phyloP scores from a whole-genome alignment of 1,284 basidiomycete genomes.

The Tylopilus orsonianus region DNA sequence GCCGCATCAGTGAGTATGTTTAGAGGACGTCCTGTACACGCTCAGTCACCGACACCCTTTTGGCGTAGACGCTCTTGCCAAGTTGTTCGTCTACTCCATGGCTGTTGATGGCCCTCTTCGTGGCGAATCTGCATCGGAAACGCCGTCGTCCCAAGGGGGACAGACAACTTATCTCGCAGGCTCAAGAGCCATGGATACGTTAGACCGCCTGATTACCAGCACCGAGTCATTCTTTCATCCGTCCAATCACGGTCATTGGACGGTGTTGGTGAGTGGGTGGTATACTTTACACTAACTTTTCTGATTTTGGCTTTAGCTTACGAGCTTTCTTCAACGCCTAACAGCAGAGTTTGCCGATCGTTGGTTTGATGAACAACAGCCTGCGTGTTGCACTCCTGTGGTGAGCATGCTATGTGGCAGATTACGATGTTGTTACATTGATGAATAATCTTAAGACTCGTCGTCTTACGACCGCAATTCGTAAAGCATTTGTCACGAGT shows the following conservation, averaged over 20 bases:
- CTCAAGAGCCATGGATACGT: conserved; percentile 85
- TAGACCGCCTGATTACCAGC: conserved; percentile 88
- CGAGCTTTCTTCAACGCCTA: conserved; percentile 50
- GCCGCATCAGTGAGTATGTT: conserved; percentile 59
- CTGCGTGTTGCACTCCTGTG: conserved; percentile 79
- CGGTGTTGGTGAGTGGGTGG: conserved; percentile 52
- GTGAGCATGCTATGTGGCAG: conserved; percentile 40
- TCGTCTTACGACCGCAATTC: conserved; percentile 82
- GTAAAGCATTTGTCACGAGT: conserved; percentile 78
- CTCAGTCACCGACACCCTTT: conserved; percentile 2
- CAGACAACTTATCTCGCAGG: conserved; percentile 73
- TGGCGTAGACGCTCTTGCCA: conserved; percentile 74
- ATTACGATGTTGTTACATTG: not conserved
- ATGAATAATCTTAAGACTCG: conserved; percentile 46
- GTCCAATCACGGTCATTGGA: conserved; percentile 76
- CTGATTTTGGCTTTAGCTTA: conserved; percentile 27
- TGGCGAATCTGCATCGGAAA: conserved; percentile 45
- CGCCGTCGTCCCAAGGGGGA: conserved; percentile 60
- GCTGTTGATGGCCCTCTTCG: conserved; percentile 71
- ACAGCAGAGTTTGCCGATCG: conserved; percentile 81
- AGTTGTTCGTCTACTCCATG: conserved; percentile 91
- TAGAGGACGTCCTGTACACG: not conserved
- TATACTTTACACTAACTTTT: not conserved
- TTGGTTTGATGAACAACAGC: conserved; percentile 80
- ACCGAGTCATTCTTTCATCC: conserved; percentile 95